Conservation (phyloP, 495 filamentous ascomycete species). For the Penicillium macrosclerotiorum region DNA sequence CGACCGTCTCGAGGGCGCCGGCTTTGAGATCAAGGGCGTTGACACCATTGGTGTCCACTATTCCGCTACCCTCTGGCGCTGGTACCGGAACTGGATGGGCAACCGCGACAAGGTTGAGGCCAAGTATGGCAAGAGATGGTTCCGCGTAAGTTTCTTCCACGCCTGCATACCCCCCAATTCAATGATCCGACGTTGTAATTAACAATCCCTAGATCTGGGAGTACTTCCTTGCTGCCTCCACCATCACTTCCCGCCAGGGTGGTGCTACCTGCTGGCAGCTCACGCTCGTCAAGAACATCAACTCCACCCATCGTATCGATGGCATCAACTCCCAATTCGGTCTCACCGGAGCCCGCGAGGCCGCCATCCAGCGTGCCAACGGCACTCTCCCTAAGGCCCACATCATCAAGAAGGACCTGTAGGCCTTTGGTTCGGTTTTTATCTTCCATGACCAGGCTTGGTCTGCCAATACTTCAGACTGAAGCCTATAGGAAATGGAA, state of each 20-base stretch:
- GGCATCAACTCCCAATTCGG: slow-evolving; percentile 74
- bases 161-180: not conserved
- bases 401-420: slow-evolving; percentile 36
- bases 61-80: slow-evolving; percentile 94
- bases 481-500: not conserved
- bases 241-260: slow-evolving; percentile 91
- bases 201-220: slow-evolving; percentile 81
- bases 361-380: slow-evolving; percentile 37
- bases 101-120: slow-evolving; percentile 92
- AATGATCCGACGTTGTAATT: slow-evolving; percentile 3
- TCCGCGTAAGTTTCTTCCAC: slow-evolving; percentile 65
- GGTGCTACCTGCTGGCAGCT: slow-evolving; percentile 96
- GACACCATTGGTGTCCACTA: slow-evolving; percentile 97
- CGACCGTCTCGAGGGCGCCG: slow-evolving; percentile 63
- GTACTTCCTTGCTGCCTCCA: slow-evolving; percentile 92
- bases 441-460: not conserved
- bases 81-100: slow-evolving; percentile 98
- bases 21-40: slow-evolving; percentile 59
- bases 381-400: slow-evolving; percentile 43
- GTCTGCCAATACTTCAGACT: not conserved
- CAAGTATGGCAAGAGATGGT: slow-evolving; percentile 96
- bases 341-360: slow-evolving; percentile 65
- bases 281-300: slow-evolving; percentile 94
- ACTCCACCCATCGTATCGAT: slow-evolving; percentile 90
- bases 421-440: slow-evolving; percentile 11